Base-by-base conservation (phyloP, 495 filamentous ascomycete species). In the Neurospora sp. region DNA sequence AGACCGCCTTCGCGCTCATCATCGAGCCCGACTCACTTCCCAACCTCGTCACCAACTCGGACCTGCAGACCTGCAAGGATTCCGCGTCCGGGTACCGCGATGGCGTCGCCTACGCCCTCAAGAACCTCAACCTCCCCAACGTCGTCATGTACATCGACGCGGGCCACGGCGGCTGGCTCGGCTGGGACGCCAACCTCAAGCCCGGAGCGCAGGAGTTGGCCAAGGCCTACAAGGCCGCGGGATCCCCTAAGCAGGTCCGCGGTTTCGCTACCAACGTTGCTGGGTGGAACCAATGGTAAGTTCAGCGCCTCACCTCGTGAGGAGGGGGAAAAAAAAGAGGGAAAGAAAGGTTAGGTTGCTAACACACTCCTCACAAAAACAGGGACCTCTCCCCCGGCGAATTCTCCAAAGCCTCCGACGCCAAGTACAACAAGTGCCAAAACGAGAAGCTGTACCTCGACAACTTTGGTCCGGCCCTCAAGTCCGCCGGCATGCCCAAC, bases 61-160 rank as follows among this genome's bases (percentile, higher is more conserved):
- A 84, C 78, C 81, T 90, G 42, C 70, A 83, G 22, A 88, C 91
- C 65, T 95, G 92, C 82, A 80, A 89, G 71, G 82, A 87, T 74
- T 88, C 90, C 70, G 84, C 89, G 61, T 73, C 82, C 44, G 86
- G 88, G 12, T 96, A 94, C 83, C 85, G 89, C 74, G 87, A 90
- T 68, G 88, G 90, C 79, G 88, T 90, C 44, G 87, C 89, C 14
- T 94, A 96, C 78, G 92, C 93, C 5, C 79, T 94, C 74, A 86
- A 87, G 75, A 81, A 87, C 74, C 85, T 94, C 75, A 90, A 92
- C 83, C 85, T 94, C 14, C 87, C 88, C 75, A 94, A 94, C 82
- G 92, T 94, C 72, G 82, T 90, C 75, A 93, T 93, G 92, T 94
- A 96, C 82, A 75, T 96, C 69, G 93, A 96, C 78, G 92, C 91